Percentiles rank a stretch among this genome's conserved stretches.
These are phyloP conservation scores for Calendula officinalis DNA, from an alignment of 129 eudicot genomes.

Conservation along the genomic window DNA sequence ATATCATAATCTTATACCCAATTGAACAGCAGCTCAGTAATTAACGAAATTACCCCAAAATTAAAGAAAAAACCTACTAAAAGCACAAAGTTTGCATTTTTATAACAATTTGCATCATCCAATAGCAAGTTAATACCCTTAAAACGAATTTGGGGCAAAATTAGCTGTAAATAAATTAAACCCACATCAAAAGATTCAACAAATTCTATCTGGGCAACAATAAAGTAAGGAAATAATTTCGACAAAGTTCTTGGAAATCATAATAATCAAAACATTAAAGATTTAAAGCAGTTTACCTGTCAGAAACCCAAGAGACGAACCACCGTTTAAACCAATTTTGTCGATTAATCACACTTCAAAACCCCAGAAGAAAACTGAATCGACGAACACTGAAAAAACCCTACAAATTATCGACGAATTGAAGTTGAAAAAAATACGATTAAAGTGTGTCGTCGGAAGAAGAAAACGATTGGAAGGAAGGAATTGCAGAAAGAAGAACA, in stretches of 20 bases:
- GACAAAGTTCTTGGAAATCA: not conserved
- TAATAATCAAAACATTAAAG: conserved; percentile 1
- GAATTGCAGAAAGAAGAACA: conserved; percentile 20
- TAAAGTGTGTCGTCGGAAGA: conserved; percentile 6
- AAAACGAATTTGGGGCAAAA: conserved; percentile 16
- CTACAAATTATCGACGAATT: not conserved
- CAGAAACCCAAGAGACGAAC: conserved; percentile 24
- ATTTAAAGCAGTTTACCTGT: conserved; percentile 32
- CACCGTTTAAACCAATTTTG: not conserved
- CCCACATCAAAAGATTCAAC: conserved; percentile 16
- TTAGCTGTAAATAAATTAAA: conserved; percentile 27
- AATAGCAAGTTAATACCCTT: not conserved
- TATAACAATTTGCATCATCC: conserved; percentile 7
- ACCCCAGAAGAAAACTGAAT: conserved; percentile 25
- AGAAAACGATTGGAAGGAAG: conserved; percentile 26
- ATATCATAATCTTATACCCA: not conserved
- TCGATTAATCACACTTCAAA: conserved; percentile 20
- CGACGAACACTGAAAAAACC: conserved; percentile 24
- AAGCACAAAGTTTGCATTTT: conserved; percentile 12
- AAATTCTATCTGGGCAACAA: conserved; percentile 17
- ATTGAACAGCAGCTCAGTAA: not conserved
- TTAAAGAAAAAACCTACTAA: not conserved
- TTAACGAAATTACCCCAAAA: not conserved
- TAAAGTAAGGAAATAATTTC: not conserved
- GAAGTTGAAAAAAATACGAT: conserved; percentile 1